phyloP scores from a whole-genome alignment of 2,329 filamentous ascomycete species.

The Colletotrichum truncatum region DNA sequence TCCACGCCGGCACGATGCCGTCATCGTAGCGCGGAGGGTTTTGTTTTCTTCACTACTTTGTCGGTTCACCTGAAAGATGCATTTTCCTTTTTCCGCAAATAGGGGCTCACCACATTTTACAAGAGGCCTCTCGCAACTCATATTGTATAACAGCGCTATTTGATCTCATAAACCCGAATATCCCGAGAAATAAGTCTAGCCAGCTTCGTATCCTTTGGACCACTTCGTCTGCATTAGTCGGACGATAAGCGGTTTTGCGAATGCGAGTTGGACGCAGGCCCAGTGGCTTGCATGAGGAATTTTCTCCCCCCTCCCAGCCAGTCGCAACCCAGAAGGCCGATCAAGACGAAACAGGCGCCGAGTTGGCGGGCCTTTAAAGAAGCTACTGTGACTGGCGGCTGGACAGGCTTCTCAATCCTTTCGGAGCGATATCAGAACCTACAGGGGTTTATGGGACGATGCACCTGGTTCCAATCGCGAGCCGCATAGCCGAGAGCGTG shows the following conservation, averaged over 20 bases:
- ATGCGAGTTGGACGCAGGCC: neutral
- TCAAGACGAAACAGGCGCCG: slow-evolving; percentile 1
- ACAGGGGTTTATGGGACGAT: no score
- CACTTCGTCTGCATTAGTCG: neutral
- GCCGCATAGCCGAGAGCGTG: no score
- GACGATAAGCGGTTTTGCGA: neutral
- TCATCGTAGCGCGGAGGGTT: neutral
- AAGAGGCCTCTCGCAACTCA: neutral
- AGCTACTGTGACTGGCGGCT: neutral
- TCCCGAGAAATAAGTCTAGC: no score
- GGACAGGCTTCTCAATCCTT: fast-evolving
- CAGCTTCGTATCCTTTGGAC: no score
- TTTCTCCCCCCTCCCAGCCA: neutral
- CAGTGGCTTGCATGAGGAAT: neutral
- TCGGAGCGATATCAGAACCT: no score
- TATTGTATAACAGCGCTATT: neutral
- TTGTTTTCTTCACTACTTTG: neutral
- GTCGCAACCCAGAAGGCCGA: neutral
- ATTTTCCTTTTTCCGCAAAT: no score
- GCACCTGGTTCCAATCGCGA: neutral
- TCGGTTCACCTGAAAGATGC: neutral
- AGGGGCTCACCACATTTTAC: no score
- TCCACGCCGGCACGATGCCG: neutral
- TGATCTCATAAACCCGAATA: no score
- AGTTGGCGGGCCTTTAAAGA: no score